Percentiles rank a stretch among this genome's conserved stretches.
Conservation (phyloP, 2,329 filamentous ascomycete genomes). For the Sporothrix curviconia region DNA sequence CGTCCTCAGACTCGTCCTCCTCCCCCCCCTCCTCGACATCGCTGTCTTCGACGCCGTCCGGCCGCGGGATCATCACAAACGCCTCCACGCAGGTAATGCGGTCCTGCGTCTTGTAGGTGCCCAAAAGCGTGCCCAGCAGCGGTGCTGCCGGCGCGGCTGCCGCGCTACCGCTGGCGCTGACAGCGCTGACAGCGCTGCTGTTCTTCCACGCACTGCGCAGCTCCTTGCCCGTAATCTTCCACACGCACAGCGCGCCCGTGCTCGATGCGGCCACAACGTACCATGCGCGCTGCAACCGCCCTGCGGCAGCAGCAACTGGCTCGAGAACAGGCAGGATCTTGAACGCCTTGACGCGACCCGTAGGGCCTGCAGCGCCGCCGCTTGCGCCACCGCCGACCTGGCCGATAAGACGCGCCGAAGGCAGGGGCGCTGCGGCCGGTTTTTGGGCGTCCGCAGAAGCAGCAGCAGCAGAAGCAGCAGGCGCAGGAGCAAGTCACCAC, state of each 20-base stretch:
- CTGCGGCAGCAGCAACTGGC: slow-evolving; percentile 24
- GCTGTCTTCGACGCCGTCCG: slow-evolving; percentile 52
- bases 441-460: slow-evolving; percentile 8
- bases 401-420: slow-evolving; percentile 61
- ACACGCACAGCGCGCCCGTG: slow-evolving; percentile 77
- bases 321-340: slow-evolving; percentile 48
- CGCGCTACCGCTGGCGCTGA: slow-evolving; percentile 17
- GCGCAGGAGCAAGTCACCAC: too few relatives aligned
- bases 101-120: slow-evolving; percentile 76
- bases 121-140: slow-evolving; percentile 60
- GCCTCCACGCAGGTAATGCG: slow-evolving; percentile 82
- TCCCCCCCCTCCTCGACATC: slow-evolving; percentile 36
- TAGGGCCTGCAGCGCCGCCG: slow-evolving; percentile 57
- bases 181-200: not conserved
- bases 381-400: slow-evolving; percentile 68
- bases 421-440: slow-evolving; percentile 30
- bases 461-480: slow-evolving; percentile 20
- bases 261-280: slow-evolving; percentile 71
- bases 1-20: slow-evolving; percentile 33
- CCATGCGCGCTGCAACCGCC: slow-evolving; percentile 29
- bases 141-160: slow-evolving; percentile 23
- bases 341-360: slow-evolving; percentile 83
- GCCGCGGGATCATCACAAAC: slow-evolving; percentile 73
- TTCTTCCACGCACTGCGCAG: slow-evolving; percentile 24
- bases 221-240: slow-evolving; percentile 50